These are phyloP conservation scores for Oryza glaberrima DNA, from an alignment of 176 grass and related monocot species.

Conservation along the genomic window DNA sequence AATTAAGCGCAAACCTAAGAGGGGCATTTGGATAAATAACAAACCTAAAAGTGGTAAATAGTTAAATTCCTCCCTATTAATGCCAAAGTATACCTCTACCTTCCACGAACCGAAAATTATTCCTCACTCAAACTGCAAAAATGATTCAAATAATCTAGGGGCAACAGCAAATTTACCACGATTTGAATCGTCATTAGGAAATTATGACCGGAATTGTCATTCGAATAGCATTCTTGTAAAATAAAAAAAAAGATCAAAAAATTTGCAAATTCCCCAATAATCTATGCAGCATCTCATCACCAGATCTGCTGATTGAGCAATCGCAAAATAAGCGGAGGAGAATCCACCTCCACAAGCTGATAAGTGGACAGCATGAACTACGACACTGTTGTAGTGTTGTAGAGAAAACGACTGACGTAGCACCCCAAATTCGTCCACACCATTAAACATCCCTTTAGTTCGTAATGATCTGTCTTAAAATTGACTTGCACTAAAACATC, in stretches of 20 bases:
- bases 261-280: neutral
- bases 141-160: neutral
- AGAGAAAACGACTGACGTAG: conserved; percentile 25
- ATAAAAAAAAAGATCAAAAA: no score
- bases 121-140: neutral
- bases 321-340: neutral
- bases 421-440: neutral
- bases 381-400: neutral
- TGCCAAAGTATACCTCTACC: no score
- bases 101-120: no score
- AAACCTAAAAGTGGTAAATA: no score
- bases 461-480: conserved; percentile 18
- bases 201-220: no score
- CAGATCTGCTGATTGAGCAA: neutral
- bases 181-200: no score
- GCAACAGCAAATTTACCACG: no score
- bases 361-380: conserved; percentile 11
- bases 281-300: neutral
- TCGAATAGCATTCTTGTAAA: no score
- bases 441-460: neutral
- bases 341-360: conserved; percentile 30
- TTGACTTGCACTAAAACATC: conserved; percentile 1
- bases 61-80: no score
- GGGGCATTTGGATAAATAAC: no score
- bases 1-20: no score